Percentiles rank a stretch among this genome's conserved stretches.
Conservation (phyloP, 345 rosid genomes). For the Hibiscus trionum region DNA sequence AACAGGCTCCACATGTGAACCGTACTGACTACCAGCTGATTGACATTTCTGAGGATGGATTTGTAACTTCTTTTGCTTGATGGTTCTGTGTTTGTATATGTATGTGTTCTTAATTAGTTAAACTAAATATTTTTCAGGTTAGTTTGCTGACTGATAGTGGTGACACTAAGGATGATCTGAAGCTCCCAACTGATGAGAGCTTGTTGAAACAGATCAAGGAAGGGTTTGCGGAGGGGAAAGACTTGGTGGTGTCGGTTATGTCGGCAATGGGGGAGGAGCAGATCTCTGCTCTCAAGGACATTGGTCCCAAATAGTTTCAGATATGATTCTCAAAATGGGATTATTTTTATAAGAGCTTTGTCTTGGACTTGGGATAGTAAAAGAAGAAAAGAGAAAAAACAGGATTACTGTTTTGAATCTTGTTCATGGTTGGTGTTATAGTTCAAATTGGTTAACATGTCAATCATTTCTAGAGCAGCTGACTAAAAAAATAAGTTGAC, state of each 20-base stretch:
- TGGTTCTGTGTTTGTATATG: neutral
- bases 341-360: slow-evolving; percentile 1
- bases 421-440: neutral
- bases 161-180: slow-evolving; percentile 34
- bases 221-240: slow-evolving; percentile 41
- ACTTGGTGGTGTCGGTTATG: slow-evolving; percentile 45
- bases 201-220: slow-evolving; percentile 38
- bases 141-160: slow-evolving; percentile 38
- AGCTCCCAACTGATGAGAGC: slow-evolving; percentile 37
- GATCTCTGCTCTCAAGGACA: slow-evolving; percentile 44
- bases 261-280: slow-evolving; percentile 54
- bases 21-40: slow-evolving; percentile 59
- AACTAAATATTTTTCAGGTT: slow-evolving; percentile 5
- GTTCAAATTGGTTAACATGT: too few relatives aligned
- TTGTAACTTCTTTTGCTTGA: slow-evolving; percentile 9
- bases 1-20: slow-evolving; percentile 47
- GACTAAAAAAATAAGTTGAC: too few relatives aligned
- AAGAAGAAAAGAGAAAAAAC: neutral
- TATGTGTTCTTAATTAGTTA: neutral
- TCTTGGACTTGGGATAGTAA: neutral
- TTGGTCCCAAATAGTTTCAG: slow-evolving; percentile 29
- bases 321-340: neutral
- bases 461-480: too few relatives aligned
- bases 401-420: neutral
- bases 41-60: slow-evolving; percentile 62